Percentiles rank a stretch among this genome's conserved stretches.
Conservation (phyloP, 305 asterid genomes). For the Withania somnifera region DNA sequence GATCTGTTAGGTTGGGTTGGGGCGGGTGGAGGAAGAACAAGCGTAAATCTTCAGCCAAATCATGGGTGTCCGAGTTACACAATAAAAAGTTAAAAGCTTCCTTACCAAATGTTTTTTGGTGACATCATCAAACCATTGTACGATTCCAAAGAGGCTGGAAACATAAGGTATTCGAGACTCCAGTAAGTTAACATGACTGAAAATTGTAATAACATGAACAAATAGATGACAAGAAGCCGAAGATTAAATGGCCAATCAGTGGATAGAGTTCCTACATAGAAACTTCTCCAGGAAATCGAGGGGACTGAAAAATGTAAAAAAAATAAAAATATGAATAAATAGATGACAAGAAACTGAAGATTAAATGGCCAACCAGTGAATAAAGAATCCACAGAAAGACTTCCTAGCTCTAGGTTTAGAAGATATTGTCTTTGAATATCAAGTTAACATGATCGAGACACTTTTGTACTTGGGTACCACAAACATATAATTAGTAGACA, state of each 20-base stretch:
- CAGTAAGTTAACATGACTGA: not conserved
- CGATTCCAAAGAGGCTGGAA: conserved; percentile 69
- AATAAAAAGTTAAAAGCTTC: conserved; percentile 3
- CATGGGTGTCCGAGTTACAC: not conserved
- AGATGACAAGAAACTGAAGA: not conserved
- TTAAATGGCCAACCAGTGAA: not conserved
- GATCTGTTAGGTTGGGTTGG: conserved; percentile 32
- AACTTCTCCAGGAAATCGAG: not conserved
- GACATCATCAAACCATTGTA: conserved; percentile 47
- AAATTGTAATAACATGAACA: not conserved
- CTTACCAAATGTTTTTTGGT: conserved; percentile 80
- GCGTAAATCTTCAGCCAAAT: not conserved
- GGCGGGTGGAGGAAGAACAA: not conserved
- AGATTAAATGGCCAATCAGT: not conserved
- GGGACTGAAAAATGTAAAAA: not conserved
- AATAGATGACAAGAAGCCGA: not conserved
- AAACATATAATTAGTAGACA: not conserved
- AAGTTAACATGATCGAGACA: not conserved
- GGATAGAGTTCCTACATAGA: not conserved
- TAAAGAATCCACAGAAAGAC: not conserved
- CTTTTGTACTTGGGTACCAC: not conserved
- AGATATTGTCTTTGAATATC: not conserved
- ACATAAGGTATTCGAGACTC: not conserved
- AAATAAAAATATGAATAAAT: not conserved
- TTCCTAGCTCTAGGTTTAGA: not conserved